Conservation (phyloP, 2,329 filamentous ascomycete genomes). For the Hypoxylon sp. region DNA sequence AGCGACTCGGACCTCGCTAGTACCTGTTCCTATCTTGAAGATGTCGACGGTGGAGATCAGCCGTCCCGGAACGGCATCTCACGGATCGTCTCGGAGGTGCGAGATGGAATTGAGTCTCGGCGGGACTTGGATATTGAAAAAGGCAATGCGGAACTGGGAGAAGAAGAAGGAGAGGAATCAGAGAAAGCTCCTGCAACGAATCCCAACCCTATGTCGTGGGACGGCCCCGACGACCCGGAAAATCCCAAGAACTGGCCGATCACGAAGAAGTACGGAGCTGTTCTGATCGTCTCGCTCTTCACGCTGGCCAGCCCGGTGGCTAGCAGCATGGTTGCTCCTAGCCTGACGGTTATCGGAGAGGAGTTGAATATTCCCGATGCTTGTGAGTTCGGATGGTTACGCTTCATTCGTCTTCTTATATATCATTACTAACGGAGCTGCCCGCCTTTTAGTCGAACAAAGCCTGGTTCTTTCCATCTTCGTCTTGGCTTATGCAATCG, state of each 20-base stretch:
- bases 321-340: conserved; percentile 64
- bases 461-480: conserved; percentile 59
- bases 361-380: conserved; percentile 60
- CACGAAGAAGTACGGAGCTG: conserved; percentile 64
- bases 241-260: conserved; percentile 65
- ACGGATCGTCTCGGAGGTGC: conserved; percentile 49
- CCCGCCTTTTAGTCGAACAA: conserved; percentile 45
- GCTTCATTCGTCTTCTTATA: not conserved
- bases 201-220: conserved; percentile 56
- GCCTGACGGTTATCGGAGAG: conserved; percentile 57
- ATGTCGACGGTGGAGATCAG: not conserved
- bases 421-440: not conserved
- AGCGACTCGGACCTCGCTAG: conserved; percentile 16
- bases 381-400: conserved; percentile 36
- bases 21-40: conserved; percentile 6
- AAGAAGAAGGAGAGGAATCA: too few species aligned
- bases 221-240: conserved; percentile 59
- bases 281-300: conserved; percentile 63
- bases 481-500: conserved; percentile 61
- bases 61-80: conserved; percentile 38
- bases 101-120: conserved; percentile 51
- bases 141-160: conserved; percentile 19
- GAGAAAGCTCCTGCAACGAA: conserved; percentile 36
- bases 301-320: conserved; percentile 68
- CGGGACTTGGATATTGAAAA: conserved; percentile 48